These are phyloP conservation scores for Delitschia confertaspora DNA, from an alignment of 495 filamentous ascomycete genomes.

Conservation along the genomic window DNA sequence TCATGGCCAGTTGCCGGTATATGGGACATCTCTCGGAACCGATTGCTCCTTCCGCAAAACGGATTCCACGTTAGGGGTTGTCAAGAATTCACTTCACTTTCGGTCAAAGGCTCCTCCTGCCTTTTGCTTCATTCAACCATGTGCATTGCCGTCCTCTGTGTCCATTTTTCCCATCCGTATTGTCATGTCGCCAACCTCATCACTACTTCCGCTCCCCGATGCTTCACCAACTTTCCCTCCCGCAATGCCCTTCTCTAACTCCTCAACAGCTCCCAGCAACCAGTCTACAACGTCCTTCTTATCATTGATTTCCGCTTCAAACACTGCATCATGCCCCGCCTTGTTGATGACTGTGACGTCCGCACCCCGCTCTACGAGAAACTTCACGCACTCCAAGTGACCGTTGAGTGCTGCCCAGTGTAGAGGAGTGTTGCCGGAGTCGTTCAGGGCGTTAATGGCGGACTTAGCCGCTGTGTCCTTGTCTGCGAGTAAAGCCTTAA, in stretches of 20 bases:
- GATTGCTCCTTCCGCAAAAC: no score
- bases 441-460: constrained; percentile 58
- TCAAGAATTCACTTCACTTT: no score
- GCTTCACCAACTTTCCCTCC: constrained; percentile 31
- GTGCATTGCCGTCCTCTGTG: constrained; percentile 1
- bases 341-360: constrained; percentile 66
- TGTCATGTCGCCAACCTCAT: constrained; percentile 2
- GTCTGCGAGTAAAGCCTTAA: constrained; percentile 30
- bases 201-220: constrained; percentile 12
- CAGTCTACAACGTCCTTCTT: constrained; percentile 60
- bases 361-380: constrained; percentile 62
- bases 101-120: no score
- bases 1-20: no score
- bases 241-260: constrained; percentile 44
- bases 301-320: constrained; percentile 68
- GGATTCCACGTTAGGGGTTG: no score
- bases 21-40: no score
- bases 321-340: constrained; percentile 76
- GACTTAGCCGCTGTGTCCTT: constrained; percentile 27
- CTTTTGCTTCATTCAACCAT: neutral
- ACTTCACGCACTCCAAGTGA: constrained; percentile 68
- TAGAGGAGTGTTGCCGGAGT: constrained; percentile 75
- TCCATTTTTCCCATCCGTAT: constrained; percentile 1
- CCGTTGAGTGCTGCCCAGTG: constrained; percentile 92
- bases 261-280: constrained; percentile 48